Conservation (phyloP, 2,329 filamentous ascomycete species). For the Diaporthe sp. region DNA sequence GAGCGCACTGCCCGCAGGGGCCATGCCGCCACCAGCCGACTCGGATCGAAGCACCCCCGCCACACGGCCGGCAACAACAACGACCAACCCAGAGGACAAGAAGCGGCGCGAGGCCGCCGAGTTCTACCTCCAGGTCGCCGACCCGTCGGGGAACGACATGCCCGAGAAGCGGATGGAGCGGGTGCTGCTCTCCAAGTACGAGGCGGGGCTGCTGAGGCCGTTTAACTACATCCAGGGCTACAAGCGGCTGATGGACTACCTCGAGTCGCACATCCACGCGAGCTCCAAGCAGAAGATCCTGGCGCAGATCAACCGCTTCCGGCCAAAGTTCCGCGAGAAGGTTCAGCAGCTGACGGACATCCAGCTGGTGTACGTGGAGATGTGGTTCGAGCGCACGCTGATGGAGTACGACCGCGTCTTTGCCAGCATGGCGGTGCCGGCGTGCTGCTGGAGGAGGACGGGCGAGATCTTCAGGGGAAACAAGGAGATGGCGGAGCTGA, state of each 20-base stretch:
- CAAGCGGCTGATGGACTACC: conserved; percentile 86
- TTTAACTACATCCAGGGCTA: conserved; percentile 99
- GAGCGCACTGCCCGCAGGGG: conserved; percentile 42
- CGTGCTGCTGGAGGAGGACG: conserved; percentile 95
- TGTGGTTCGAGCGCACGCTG: conserved; percentile 97
- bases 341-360: conserved; percentile 93
- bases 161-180: conserved; percentile 97
- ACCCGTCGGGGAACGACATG: conserved; percentile 85
- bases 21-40: conserved; percentile 53
- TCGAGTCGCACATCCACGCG: conserved; percentile 87
- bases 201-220: conserved; percentile 91
- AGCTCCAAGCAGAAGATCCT: conserved; percentile 90
- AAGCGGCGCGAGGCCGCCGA: conserved; percentile 67
- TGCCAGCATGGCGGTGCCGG: conserved; percentile 97
- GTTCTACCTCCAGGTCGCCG: conserved; percentile 97
- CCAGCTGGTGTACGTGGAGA: conserved; percentile 93
- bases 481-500: conserved; percentile 98
- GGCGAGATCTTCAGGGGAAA: conserved; percentile 98
- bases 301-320: conserved; percentile 89
- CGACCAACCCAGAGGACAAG: conserved; percentile 73
- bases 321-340: conserved; percentile 95
- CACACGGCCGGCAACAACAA: conserved; percentile 68
- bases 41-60: conserved; percentile 64
- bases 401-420: conserved; percentile 99
- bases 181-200: conserved; percentile 93